Conservation (phyloP, 2,329 filamentous ascomycete species). For the Aureobasidium sp. region DNA sequence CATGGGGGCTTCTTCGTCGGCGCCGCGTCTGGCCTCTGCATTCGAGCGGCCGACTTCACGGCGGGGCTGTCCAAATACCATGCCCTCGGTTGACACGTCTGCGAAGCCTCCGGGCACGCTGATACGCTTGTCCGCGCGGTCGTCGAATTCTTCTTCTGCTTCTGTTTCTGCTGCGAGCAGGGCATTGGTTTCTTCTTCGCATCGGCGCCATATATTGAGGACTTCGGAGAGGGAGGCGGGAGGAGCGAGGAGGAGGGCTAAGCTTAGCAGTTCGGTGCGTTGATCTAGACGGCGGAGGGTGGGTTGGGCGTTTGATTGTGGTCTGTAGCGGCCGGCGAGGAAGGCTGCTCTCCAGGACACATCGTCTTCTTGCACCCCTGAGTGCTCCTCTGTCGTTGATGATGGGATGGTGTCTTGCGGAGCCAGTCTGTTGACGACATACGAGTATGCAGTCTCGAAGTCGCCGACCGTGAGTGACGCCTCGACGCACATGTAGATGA, state of each 20-base stretch:
- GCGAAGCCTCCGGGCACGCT: slow-evolving; percentile 35
- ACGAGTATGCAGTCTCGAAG: slow-evolving; percentile 82
- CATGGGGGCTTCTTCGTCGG: slow-evolving; percentile 42
- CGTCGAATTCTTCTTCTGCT: slow-evolving; percentile 63
- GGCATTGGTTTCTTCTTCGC: slow-evolving; percentile 66
- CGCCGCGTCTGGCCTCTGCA: slow-evolving; percentile 22
- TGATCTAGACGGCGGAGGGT: slow-evolving; percentile 66
- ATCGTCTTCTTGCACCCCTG: slow-evolving; percentile 42
- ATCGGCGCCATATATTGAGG: slow-evolving; percentile 64
- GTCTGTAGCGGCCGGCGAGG: slow-evolving; percentile 64
- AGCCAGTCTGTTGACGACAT: slow-evolving; percentile 61
- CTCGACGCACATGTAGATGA: slow-evolving; percentile 74
- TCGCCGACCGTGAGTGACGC: slow-evolving; percentile 67
- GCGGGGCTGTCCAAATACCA: slow-evolving; percentile 32
- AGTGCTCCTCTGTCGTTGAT: slow-evolving; percentile 9
- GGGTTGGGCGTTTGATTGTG: slow-evolving; percentile 40
- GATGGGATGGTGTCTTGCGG: slow-evolving; percentile 25
- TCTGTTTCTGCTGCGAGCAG: slow-evolving; percentile 59
- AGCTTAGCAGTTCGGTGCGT: slow-evolving; percentile 69
- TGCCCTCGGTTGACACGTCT: slow-evolving; percentile 23
- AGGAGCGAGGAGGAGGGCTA: slow-evolving; percentile 67
- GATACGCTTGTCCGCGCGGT: slow-evolving; percentile 48
- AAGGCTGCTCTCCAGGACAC: slow-evolving; percentile 74
- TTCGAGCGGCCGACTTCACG: slow-evolving; percentile 29
- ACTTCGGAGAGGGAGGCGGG: slow-evolving; percentile 63